A percentile compares a stretch with the other conserved stretches of the same genome.
phyloP scores from a whole-genome alignment of 2,329 filamentous ascomycete species.

The Claviceps paspali region DNA sequence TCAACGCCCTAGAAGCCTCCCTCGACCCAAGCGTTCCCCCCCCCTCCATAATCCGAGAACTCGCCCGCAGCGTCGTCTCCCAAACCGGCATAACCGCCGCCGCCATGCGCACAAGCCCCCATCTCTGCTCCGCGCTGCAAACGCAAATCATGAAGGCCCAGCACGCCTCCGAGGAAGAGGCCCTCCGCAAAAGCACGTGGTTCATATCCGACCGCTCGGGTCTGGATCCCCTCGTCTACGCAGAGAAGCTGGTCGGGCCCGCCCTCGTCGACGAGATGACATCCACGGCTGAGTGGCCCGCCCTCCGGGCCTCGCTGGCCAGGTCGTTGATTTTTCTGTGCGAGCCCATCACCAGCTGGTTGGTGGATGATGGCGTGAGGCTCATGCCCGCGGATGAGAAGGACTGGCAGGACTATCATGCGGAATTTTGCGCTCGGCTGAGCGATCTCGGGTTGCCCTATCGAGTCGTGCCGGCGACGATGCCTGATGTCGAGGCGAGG shows the following conservation, averaged over 20 bases:
- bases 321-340: background rate
- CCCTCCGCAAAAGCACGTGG: background rate
- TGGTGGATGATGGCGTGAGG: background rate
- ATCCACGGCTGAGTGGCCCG: background rate
- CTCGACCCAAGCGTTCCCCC: background rate
- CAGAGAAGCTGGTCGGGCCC: background rate
- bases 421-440: background rate
- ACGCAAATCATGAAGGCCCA: background rate
- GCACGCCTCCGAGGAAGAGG: background rate
- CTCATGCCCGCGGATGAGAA: background rate
- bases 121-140: background rate
- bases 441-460: background rate
- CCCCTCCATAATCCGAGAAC: background rate
- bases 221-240: background rate
- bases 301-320: background rate
- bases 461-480: background rate
- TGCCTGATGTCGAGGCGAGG: background rate
- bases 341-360: background rate
- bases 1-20: background rate
- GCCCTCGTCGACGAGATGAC: background rate
- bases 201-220: conserved; percentile 1
- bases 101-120: background rate
- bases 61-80: background rate
- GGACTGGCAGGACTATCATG: background rate
- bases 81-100: background rate